phyloP scores from a whole-genome alignment of 345 rosid species.

The Syzygium oleosum region DNA sequence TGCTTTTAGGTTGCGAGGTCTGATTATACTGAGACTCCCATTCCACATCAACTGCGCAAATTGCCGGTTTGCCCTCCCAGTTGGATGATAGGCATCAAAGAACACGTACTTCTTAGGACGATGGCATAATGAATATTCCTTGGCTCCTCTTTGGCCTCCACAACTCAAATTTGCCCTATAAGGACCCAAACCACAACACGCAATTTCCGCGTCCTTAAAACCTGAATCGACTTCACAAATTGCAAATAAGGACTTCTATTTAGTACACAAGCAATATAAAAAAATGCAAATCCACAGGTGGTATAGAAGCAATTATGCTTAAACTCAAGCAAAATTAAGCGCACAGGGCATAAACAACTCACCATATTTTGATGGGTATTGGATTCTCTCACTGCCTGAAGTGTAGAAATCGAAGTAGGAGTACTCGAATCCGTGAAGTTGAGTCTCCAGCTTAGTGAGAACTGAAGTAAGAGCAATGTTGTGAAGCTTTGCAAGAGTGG shows the following conservation, averaged over 20 bases:
- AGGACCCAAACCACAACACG: conserved; percentile 7
- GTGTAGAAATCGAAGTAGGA: conserved; percentile 13
- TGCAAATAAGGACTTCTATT: not conserved
- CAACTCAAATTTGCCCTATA: not conserved
- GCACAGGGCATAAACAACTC: not conserved
- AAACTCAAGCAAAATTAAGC: not conserved
- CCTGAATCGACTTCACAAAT: not conserved
- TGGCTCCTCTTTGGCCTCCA: not conserved
- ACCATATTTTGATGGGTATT: conserved; percentile 29
- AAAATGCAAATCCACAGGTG: not conserved
- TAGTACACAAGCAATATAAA: not conserved
- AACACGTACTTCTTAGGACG: conserved; percentile 14
- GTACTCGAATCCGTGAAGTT: conserved; percentile 20
- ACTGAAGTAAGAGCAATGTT: conserved; percentile 6
- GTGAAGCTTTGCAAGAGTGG: conserved; percentile 10
- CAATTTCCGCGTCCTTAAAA: not conserved
- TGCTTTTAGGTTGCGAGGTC: conserved; percentile 11
- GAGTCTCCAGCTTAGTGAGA: conserved; percentile 1
- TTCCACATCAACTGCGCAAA: conserved; percentile 23
- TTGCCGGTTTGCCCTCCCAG: conserved; percentile 20
- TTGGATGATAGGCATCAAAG: conserved; percentile 21
- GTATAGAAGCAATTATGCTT: not conserved
- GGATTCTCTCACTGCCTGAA: conserved; percentile 5
- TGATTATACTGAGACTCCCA: conserved; percentile 2
- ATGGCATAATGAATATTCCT: conserved; percentile 3